Evolutionary conservation across 2,329 filamentous ascomycete species (phyloP), one percentile per base, ranked within the genome.

Genomic region (Aquanectria penicillioides): DNA sequence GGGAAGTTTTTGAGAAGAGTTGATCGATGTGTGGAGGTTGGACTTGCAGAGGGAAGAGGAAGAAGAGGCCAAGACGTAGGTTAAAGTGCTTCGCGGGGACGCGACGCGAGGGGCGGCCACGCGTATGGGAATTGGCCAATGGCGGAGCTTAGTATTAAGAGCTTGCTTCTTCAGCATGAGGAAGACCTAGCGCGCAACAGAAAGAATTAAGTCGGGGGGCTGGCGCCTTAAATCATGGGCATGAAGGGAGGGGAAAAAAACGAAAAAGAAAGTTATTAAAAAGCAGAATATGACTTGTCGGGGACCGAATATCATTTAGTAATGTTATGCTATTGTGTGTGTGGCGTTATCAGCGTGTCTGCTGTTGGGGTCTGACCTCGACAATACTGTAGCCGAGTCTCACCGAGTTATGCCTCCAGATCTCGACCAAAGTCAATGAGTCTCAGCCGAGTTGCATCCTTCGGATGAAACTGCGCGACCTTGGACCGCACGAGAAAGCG

Each of bases 401-500:
- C n/a, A 25, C 17, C 18, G 17, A 53, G 31, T 65, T 76, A 86
- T 67, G 82, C 81, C 44, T 88, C 86, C 61, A 89, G 69, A 63
- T 89, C 86, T 57, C 83, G 82, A 13, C 86, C 87, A 78, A 89
- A 89, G 71, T 89, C 86, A 41, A 90, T 74, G 41, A 90, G 72
- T 46, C 83, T 81, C 48, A 90, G 73, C 69, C 77, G 81, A 36
- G 78, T 83, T 12, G 87, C 86, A 74, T 90, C 87, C 61, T 79
- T 84, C 3, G 86, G 86, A 66, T 90, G 86, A 65, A 89, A 89
- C 65, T 87, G 83, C 3, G 88, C 88, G 34, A 88, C 86, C 68
- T 88, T 88, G 31, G 86, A 87, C 53, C 87, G 77, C 28, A 89
- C 85, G 18, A 90, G 76, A 66, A 89, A 89, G 62, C 87, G 81